Percentiles rank a stretch among this genome's conserved stretches.
These are phyloP conservation scores for Naganishia vishniacii DNA, from an alignment of 768 basidiomycete genomes.

Conservation along the genomic window DNA sequence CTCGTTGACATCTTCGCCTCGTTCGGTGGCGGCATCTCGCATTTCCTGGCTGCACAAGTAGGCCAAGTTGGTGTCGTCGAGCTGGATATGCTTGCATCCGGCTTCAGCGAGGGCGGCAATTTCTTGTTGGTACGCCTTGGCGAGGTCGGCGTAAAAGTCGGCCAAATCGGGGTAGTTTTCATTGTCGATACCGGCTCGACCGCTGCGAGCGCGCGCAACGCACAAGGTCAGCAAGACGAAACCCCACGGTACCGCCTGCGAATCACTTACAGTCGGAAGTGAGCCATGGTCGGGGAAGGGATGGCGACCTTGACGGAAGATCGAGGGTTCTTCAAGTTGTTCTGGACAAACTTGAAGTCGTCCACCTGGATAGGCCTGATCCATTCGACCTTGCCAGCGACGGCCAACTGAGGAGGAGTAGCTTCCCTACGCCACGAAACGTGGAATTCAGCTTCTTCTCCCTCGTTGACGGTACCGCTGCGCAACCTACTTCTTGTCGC, in stretches of 20 bases:
- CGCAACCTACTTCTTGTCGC: conserved; percentile 31
- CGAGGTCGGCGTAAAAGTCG: conserved; percentile 26
- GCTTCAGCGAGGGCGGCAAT: conserved; percentile 26
- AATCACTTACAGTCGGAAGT: conserved; percentile 18
- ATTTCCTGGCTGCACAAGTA: conserved; percentile 30
- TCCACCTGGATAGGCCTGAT: conserved; percentile 36
- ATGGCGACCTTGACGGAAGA: conserved; percentile 40
- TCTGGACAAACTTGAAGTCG: conserved; percentile 38
- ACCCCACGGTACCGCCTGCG: background rate
- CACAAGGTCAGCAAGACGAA: no score
- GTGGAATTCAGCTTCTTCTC: no score
- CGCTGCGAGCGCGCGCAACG: background rate
- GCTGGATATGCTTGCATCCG: conserved; percentile 27
- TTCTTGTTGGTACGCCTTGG: conserved; percentile 26
- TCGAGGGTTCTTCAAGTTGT: conserved; percentile 22
- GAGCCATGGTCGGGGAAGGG: conserved; percentile 37
- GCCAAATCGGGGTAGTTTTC: conserved; percentile 25
- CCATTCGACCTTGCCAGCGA: conserved; percentile 33
- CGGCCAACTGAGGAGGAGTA: conserved; percentile 28
- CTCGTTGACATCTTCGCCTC: conserved; percentile 27
- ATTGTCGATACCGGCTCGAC: conserved; percentile 26
- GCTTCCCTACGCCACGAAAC: conserved; percentile 27
- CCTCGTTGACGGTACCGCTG: no score
- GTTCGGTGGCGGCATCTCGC: conserved; percentile 18
- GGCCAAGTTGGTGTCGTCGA: conserved; percentile 31